These are phyloP conservation scores for Trichodelitschia bisporula DNA, from an alignment of 495 filamentous ascomycete genomes.

Conservation along the genomic window DNA sequence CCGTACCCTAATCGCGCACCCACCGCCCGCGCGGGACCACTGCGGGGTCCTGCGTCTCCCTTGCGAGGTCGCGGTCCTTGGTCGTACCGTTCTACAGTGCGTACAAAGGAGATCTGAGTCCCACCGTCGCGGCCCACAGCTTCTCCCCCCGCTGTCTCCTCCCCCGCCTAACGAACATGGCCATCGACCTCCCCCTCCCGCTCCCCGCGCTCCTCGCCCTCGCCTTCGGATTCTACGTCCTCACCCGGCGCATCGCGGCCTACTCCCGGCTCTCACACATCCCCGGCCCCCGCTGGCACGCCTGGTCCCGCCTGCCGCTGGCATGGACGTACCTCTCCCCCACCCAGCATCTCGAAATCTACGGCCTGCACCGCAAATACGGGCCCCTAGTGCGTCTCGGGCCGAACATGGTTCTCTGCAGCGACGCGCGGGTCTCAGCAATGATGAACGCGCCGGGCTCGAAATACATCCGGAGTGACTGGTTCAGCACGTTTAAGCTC, in stretches of 20 bases:
- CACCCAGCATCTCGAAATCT: background rate
- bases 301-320: background rate
- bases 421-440: slow-evolving; percentile 9
- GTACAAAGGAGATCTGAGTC: no score
- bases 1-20: no score
- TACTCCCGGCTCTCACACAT: slow-evolving; percentile 1
- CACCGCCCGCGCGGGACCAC: no score
- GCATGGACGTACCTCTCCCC: background rate
- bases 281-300: background rate
- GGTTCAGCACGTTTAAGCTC: slow-evolving; percentile 11
- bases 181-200: no score
- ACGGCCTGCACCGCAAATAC: slow-evolving; percentile 1
- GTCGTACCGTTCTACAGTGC: no score
- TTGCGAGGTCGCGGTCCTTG: no score
- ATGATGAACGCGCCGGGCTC: slow-evolving; percentile 16
- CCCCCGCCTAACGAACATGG: no score
- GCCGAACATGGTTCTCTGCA: slow-evolving; percentile 12
- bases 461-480: slow-evolving; percentile 9
- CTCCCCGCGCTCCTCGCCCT: slow-evolving; percentile 6
- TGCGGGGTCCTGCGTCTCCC: no score
- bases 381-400: slow-evolving; percentile 11
- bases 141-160: no score
- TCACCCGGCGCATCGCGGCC: slow-evolving; percentile 3
- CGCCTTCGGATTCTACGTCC: slow-evolving; percentile 6
- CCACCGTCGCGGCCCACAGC: no score